These are phyloP conservation scores for Nakazawaea peltata DNA, from an alignment of 805 yeast genomes.

Conservation along the genomic window DNA sequence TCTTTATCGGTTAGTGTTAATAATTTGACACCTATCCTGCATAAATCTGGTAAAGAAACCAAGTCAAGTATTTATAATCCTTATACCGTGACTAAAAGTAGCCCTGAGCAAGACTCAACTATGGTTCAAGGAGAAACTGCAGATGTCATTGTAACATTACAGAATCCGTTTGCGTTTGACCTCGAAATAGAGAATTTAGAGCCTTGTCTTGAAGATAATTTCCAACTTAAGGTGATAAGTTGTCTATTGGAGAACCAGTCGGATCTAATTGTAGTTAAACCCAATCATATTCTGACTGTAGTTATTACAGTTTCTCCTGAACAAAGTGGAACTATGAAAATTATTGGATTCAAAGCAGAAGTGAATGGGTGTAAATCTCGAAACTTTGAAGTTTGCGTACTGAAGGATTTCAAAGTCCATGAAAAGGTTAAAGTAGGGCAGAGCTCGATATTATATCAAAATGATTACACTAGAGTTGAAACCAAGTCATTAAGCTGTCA, in stretches of 20 bases:
- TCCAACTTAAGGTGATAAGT: slow-evolving; percentile 15
- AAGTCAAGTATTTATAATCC: slow-evolving; percentile 42
- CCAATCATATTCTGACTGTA: slow-evolving; percentile 29
- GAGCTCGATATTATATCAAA: slow-evolving; percentile 1
- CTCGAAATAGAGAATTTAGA: slow-evolving; percentile 46
- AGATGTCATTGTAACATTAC: slow-evolving; percentile 48
- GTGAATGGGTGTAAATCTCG: slow-evolving; percentile 43
- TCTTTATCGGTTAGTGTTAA: slow-evolving; percentile 22
- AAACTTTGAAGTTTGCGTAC: slow-evolving; percentile 31
- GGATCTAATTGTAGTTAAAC: slow-evolving; percentile 23
- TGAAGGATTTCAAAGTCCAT: slow-evolving; percentile 18
- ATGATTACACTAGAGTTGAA: slow-evolving; percentile 13
- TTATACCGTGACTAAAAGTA: slow-evolving; percentile 11
- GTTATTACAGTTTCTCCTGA: slow-evolving; percentile 40
- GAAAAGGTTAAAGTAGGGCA: slow-evolving; percentile 19
- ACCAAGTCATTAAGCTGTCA: slow-evolving; percentile 21
- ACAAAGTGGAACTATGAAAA: slow-evolving; percentile 37
- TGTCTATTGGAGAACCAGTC: slow-evolving; percentile 14
- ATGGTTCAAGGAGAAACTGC: slow-evolving; percentile 58
- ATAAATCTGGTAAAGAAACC: background rate
- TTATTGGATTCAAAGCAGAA: slow-evolving; percentile 43
- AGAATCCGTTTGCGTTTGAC: slow-evolving; percentile 77
- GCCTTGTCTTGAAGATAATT: slow-evolving; percentile 18
- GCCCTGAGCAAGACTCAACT: slow-evolving; percentile 16
- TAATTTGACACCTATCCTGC: slow-evolving; percentile 16